Percentiles rank a stretch among this genome's conserved stretches.
phyloP scores from a whole-genome alignment of 148 eudicot genomes.

The Camellia sinensis region DNA sequence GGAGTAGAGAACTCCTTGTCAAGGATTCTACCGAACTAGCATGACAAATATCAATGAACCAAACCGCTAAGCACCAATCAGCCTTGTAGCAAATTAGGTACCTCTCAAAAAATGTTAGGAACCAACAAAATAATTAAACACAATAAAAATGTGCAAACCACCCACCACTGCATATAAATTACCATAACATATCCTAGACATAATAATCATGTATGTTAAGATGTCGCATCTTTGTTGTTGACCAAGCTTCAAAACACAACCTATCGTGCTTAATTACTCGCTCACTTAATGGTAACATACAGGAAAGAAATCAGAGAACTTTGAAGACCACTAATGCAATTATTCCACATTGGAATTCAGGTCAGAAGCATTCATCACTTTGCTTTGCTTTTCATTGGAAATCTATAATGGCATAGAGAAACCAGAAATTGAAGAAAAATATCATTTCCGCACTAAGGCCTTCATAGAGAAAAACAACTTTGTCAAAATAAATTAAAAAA shows the following conservation, averaged over 20 bases:
- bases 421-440: background rate
- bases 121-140: background rate
- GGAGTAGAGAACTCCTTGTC: background rate
- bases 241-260: background rate
- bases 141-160: background rate
- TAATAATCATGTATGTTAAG: background rate
- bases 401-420: background rate
- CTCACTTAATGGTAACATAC: background rate
- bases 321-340: background rate
- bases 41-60: background rate
- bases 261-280: background rate
- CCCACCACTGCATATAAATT: background rate
- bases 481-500: too few species aligned
- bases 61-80: background rate
- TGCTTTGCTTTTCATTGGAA: background rate
- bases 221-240: background rate
- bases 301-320: slow-evolving; percentile 11
- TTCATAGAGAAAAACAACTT: background rate
- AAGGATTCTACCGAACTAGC: background rate
- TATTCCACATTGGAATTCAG: background rate
- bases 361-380: background rate
- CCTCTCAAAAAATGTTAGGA: background rate
- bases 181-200: background rate
- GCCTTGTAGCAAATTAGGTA: background rate
- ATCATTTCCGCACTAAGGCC: background rate